Evolutionary conservation across 306 rosid genomes (phyloP).

Genomic region (Leucaena leucocephala): DNA sequence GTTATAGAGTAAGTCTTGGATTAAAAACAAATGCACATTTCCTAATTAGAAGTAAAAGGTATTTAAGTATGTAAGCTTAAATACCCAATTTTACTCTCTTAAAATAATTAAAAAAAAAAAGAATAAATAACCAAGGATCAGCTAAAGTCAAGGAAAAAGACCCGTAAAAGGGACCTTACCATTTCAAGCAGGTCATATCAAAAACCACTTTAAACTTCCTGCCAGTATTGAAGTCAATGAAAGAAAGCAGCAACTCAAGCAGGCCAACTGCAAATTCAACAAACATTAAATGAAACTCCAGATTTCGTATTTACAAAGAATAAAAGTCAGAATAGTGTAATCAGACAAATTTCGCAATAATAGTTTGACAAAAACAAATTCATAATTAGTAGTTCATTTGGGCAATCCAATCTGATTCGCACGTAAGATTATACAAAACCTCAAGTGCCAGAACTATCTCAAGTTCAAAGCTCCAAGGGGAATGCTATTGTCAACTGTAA

Average conservation of each 20-base stretch:
- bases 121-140: neutral
- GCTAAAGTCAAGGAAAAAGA: neutral
- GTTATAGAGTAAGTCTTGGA: neutral
- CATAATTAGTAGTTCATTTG: neutral
- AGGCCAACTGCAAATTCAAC: constrained; percentile 58
- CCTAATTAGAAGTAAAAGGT: neutral
- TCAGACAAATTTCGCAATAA: constrained; percentile 18
- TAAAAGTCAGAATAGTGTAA: neutral
- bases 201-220: constrained; percentile 58
- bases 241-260: constrained; percentile 73
- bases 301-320: neutral
- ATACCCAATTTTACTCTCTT: neutral
- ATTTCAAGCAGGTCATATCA: constrained; percentile 72
- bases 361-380: neutral
- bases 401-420: neutral
- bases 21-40: neutral
- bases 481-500: neutral
- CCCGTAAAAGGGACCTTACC: constrained; percentile 49
- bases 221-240: constrained; percentile 62
- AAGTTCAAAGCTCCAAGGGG: neutral
- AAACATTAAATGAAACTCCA: constrained; percentile 37
- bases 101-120: neutral
- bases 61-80: neutral
- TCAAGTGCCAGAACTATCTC: neutral
- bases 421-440: neutral